These are phyloP conservation scores for Arachis stenosperma DNA, from an alignment of 306 rosid species.

Conservation along the genomic window DNA sequence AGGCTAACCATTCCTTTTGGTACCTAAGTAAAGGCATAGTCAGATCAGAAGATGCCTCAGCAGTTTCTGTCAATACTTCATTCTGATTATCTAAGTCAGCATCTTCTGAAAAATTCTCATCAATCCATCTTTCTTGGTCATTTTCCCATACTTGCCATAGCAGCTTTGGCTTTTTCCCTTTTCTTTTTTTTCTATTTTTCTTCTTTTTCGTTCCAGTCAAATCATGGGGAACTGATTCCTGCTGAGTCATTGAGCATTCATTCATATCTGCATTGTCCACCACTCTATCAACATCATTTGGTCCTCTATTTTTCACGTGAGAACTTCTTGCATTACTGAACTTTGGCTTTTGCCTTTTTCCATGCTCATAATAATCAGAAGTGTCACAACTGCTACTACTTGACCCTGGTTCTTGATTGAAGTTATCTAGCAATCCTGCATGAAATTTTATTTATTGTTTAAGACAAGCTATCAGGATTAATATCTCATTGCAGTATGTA, in stretches of 20 bases:
- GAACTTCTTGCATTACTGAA: conserved; percentile 9
- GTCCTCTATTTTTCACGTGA: conserved; percentile 25
- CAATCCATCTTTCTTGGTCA: conserved; percentile 69
- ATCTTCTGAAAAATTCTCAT: conserved; percentile 52
- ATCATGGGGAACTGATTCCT: conserved; percentile 14
- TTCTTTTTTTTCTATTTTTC: conserved; percentile 39
- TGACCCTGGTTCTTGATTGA: conserved; percentile 34
- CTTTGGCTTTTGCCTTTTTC: conserved; percentile 28
- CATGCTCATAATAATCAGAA: conserved; percentile 38
- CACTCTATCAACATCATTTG: conserved; percentile 7
- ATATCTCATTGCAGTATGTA: conserved; percentile 11
- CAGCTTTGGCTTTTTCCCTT: conserved; percentile 41
- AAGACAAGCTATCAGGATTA: conserved; percentile 11
- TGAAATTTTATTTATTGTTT: not conserved
- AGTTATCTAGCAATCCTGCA: conserved; percentile 36
- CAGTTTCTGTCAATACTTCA: conserved; percentile 61
- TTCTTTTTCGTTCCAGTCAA: conserved; percentile 22
- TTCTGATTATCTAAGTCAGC: conserved; percentile 53
- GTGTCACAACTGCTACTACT: conserved; percentile 26
- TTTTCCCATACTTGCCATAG: conserved; percentile 76
- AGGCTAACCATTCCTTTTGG: conserved; percentile 91
- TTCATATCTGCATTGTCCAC: conserved; percentile 8
- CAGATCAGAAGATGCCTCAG: conserved; percentile 72
- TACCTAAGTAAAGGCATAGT: conserved; percentile 77
- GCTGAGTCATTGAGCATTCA: not conserved